Evolutionary conservation across 2,329 filamentous ascomycete genomes (phyloP).

Genomic region (Xylaria sp.): DNA sequence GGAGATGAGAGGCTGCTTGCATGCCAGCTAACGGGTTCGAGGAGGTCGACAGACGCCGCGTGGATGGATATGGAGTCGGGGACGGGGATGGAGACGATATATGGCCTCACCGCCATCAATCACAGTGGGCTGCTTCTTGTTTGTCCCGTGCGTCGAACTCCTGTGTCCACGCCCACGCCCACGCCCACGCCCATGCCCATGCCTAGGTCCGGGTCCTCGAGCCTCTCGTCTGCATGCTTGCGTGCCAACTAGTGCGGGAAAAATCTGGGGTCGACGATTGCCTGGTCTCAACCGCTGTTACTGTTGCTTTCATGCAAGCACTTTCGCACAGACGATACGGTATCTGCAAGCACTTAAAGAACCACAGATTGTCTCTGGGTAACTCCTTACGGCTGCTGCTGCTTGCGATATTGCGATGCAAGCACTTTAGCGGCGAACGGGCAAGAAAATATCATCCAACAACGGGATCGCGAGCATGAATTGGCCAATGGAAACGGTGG

Average conservation of each 20-base stretch:
- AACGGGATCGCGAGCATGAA: neutral
- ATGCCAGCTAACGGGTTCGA: constrained; percentile 24
- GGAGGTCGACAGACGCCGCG: constrained; percentile 5
- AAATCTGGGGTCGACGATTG: constrained; percentile 26
- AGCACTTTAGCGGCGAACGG: constrained; percentile 31
- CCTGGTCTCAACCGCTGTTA: neutral
- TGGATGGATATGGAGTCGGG: neutral
- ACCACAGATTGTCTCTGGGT: constrained; percentile 11
- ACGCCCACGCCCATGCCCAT: neutral
- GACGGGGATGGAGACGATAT: constrained; percentile 2
- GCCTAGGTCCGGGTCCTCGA: constrained; percentile 19
- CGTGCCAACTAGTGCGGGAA: constrained; percentile 8
- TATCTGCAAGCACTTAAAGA: constrained; percentile 18
- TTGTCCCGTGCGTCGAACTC: constrained; percentile 2
- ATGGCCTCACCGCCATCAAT: constrained; percentile 21
- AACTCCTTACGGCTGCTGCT: neutral
- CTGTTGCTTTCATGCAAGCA: constrained; percentile 28
- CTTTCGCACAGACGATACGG: constrained; percentile 23
- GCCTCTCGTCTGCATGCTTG: neutral
- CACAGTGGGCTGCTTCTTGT: constrained; percentile 11
- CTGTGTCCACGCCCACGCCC: neutral
- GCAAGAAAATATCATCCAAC: neutral
- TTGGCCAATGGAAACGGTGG: constrained; percentile 2
- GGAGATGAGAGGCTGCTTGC: neutral
- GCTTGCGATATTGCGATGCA: constrained; percentile 10